Percentiles rank a stretch among this genome's conserved stretches.
Conservation (phyloP, 495 filamentous ascomycete genomes). For the Aspergillus bridgeri region DNA sequence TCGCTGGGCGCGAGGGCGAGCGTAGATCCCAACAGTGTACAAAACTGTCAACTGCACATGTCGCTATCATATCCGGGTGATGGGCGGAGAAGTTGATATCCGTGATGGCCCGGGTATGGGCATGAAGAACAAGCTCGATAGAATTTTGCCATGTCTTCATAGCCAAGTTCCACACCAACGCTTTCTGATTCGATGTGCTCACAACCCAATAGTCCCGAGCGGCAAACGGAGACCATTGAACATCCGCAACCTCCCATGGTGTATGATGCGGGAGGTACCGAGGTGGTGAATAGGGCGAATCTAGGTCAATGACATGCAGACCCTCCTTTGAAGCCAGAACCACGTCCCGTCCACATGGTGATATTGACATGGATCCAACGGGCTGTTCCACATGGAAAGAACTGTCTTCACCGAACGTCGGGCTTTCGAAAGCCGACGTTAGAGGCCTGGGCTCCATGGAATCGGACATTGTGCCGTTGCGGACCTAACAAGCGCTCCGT, state of each 20-base stretch:
- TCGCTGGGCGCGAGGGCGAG: conserved; percentile 64
- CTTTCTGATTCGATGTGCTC: conserved; percentile 91
- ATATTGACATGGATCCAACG: conserved; percentile 78
- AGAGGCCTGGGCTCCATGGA: conserved; percentile 41
- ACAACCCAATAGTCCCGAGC: conserved; percentile 88
- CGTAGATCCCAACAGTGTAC: conserved; percentile 93
- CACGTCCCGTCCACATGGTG: conserved; percentile 87
- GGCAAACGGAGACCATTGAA: conserved; percentile 95
- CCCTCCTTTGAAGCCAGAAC: conserved; percentile 84
- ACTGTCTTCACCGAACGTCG: conserved; percentile 81
- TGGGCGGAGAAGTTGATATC: conserved; percentile 97
- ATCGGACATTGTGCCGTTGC: conserved; percentile 31
- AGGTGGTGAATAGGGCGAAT: conserved; percentile 85
- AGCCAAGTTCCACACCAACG: conserved; percentile 89
- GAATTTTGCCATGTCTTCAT: conserved; percentile 68
- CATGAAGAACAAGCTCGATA: conserved; percentile 87
- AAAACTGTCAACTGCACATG: conserved; percentile 89
- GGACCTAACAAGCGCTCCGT: conserved; percentile 10
- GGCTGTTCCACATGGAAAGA: conserved; percentile 80
- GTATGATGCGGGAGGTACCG: conserved; percentile 81
- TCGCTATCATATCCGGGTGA: conserved; percentile 83
- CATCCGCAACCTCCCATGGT: conserved; percentile 96
- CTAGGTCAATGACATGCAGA: conserved; percentile 89
- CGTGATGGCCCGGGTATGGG: conserved; percentile 85
- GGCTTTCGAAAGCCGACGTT: conserved; percentile 73